Conservation (phyloP, 345 rosid species). For the Cardamine occulta region DNA sequence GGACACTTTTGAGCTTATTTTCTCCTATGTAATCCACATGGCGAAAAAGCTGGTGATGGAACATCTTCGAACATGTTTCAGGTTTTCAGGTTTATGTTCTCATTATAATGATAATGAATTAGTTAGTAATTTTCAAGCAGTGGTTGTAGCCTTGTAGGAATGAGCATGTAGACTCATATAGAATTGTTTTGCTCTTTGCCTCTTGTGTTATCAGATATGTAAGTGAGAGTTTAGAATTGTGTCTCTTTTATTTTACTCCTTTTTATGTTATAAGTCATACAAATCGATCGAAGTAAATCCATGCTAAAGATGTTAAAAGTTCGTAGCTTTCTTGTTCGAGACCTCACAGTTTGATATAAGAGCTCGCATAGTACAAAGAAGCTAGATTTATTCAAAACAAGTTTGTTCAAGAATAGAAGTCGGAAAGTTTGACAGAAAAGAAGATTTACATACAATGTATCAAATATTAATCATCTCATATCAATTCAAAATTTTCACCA, state of each 20-base stretch:
- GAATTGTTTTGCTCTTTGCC: background rate
- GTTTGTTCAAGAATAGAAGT: background rate
- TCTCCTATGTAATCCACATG: background rate
- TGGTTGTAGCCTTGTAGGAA: background rate
- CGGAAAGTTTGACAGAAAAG: background rate
- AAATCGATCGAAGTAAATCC: background rate
- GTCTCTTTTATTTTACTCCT: too few species aligned
- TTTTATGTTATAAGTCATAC: background rate
- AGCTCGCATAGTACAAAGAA: background rate
- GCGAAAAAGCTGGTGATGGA: background rate
- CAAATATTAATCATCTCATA: background rate
- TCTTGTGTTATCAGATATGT: background rate
- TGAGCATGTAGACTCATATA: background rate
- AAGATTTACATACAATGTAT: background rate
- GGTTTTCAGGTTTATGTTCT: background rate
- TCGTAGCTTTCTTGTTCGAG: background rate
- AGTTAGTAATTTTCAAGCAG: background rate
- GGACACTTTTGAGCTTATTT: background rate
- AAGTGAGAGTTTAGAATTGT: background rate
- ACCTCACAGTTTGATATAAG: background rate
- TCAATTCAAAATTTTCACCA: background rate
- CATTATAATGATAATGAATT: background rate
- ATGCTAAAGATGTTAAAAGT: background rate
- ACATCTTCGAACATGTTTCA: background rate
- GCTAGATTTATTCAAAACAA: background rate